Base-by-base conservation (phyloP, 2,329 filamentous ascomycete species). In the Podosphaera fusca region DNA sequence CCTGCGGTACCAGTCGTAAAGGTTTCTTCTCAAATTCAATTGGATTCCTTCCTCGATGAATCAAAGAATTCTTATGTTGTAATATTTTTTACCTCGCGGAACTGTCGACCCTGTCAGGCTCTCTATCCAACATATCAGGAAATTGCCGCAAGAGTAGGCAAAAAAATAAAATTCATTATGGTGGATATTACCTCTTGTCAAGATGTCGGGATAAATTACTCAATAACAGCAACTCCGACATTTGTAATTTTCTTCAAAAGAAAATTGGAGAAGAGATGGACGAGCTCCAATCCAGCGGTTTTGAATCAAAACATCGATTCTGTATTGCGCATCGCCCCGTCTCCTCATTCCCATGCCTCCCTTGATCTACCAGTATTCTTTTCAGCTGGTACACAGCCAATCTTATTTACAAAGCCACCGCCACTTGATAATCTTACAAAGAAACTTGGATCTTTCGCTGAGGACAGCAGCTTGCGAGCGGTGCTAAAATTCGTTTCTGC, bases 61-160 rank as follows among this genome's bases (percentile, higher is more conserved):
- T 84, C 85, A 0, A 74, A 74, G 34, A 73, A 76, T 4, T 81
- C 84, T 0, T 87, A 83, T 59, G 86, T 86, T 0, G 78, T 90
- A 42, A 76, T 95, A 58, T 95, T 95, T 73, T 96, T 96, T 71
- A 95, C 90, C 0, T 94, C 87, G 2, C 79, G 84, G 1, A 92
- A 83, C 2, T 95, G 89, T 66, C 77, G 80, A 0, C 88, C 89
- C 0, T 95, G 90, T 75, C 90, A 85, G 68, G 70, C 80, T 14
- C 76, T 90, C 1, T 94, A 95, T 64, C 87, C 89, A 0, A 70
- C 82, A 0, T 96, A 87, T 64, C 84, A 94, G 59, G 75, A 86
- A 61, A 73, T 95, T 0, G 88, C 89, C 1, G 78, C 77, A 33
- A 84, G 94, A 66, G 75, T 82, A 34, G 82, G 78, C 1, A 71